phyloP scores from a whole-genome alignment of 495 filamentous ascomycete genomes.

The Hypoxylon fuscum region DNA sequence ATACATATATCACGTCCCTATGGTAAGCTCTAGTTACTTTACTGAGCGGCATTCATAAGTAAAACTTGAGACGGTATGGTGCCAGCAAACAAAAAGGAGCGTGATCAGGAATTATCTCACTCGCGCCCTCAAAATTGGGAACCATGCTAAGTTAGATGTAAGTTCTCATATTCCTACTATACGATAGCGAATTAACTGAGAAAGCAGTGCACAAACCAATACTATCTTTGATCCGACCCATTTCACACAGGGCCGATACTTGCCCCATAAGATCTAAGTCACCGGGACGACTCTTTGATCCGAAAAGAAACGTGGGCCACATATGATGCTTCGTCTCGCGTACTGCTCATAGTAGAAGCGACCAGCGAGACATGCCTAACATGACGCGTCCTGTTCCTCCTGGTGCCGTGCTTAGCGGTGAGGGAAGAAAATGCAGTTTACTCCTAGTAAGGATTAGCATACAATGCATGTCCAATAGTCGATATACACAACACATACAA shows the following conservation, averaged over 20 bases:
- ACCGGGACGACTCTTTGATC: neutral
- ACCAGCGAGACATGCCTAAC: neutral
- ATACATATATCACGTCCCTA: neutral
- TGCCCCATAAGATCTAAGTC: neutral
- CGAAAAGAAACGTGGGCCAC: neutral
- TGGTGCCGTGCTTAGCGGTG: neutral
- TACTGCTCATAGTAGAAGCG: neutral
- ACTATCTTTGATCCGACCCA: too few relatives aligned
- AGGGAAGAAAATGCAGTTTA: conserved; percentile 2
- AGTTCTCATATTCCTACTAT: too few relatives aligned
- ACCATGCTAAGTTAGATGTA: too few relatives aligned
- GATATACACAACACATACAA: conserved; percentile 10
- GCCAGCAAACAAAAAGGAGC: neutral
- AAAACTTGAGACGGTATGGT: neutral
- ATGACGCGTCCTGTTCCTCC: neutral
- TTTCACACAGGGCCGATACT: neutral
- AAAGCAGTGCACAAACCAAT: too few relatives aligned
- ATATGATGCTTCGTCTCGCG: neutral
- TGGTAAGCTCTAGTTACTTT: neutral
- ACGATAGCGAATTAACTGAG: too few relatives aligned
- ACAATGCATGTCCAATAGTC: neutral
- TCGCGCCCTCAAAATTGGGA: too few relatives aligned
- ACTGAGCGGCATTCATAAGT: neutral
- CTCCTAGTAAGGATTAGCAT: conserved; percentile 3
- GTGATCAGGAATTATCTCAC: too few relatives aligned